phyloP scores from a whole-genome alignment of 1,284 basidiomycete genomes.

The Puccinia triticina region DNA sequence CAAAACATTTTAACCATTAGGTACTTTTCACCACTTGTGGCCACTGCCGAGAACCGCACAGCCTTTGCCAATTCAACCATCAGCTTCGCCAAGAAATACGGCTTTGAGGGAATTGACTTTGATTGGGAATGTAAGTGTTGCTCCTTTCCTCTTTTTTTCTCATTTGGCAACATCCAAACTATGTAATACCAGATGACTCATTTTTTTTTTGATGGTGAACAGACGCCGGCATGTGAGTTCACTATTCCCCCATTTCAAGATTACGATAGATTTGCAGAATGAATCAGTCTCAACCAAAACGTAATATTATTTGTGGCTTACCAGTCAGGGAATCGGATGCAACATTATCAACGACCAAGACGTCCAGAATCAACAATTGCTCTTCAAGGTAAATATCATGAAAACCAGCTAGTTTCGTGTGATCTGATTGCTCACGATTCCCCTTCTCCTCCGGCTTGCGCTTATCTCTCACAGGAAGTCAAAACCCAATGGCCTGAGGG shows the following conservation, averaged over 20 bases:
- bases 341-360: constrained; percentile 34
- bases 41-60: constrained; percentile 43
- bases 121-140: constrained; percentile 51
- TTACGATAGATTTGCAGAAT: background rate
- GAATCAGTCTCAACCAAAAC: background rate
- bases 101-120: constrained; percentile 42
- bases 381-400: constrained; percentile 26
- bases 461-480: constrained; percentile 26
- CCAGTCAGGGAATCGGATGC: constrained; percentile 49
- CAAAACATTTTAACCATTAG: background rate
- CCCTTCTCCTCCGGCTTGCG: background rate
- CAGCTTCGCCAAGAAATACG: constrained; percentile 46
- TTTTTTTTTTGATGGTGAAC: background rate
- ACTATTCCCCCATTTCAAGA: background rate
- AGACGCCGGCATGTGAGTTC: constrained; percentile 44
- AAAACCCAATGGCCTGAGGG: constrained; percentile 38
- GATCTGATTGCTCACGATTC: background rate
- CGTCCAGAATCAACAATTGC: constrained; percentile 23
- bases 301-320: background rate
- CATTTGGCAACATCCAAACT: background rate
- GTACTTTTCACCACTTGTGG: constrained; percentile 41
- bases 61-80: constrained; percentile 35
- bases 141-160: background rate
- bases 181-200: background rate
- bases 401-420: background rate